Conservation (phyloP, 148 eudicot genomes). For the Rhododendron simsii region DNA sequence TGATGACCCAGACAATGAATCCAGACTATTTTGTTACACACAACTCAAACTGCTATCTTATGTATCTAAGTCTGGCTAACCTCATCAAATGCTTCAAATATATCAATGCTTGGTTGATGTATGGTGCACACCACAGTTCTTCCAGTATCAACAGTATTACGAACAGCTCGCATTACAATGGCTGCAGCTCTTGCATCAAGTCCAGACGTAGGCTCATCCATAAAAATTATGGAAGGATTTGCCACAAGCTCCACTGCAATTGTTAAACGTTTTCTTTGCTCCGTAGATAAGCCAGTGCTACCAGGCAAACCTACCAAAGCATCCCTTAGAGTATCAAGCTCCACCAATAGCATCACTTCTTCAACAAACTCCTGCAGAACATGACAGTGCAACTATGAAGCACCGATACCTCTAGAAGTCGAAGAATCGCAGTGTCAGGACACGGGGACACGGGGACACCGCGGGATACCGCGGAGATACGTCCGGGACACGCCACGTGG, state of each 20-base stretch:
- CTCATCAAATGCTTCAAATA: conserved; percentile 98
- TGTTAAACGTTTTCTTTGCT: conserved; percentile 84
- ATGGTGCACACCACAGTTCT: conserved; percentile 95
- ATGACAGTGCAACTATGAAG: conserved; percentile 10
- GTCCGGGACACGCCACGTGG: too few relatives aligned
- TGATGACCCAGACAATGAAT: conserved; percentile 1
- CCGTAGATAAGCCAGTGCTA: conserved; percentile 70
- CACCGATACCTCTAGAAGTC: too few relatives aligned
- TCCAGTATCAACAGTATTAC: conserved; percentile 93
- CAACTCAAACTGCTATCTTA: background rate
- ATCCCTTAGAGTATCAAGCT: conserved; percentile 57
- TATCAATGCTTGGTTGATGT: conserved; percentile 93
- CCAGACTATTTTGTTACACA: background rate
- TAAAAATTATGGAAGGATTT: conserved; percentile 90
- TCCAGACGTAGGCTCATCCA: conserved; percentile 99
- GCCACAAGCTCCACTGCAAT: conserved; percentile 96
- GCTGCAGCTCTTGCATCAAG: conserved; percentile 98
- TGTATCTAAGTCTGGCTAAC: conserved; percentile 23
- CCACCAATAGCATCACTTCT: conserved; percentile 75
- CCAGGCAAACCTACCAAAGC: conserved; percentile 89
- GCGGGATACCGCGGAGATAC: too few relatives aligned
- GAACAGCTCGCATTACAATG: conserved; percentile 88
- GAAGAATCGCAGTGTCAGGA: too few relatives aligned
- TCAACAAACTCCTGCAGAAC: conserved; percentile 72
- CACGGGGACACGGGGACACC: too few relatives aligned